A percentile compares a stretch with the other conserved stretches of the same genome.
These are phyloP conservation scores for Xylaria scruposa DNA, from an alignment of 495 filamentous ascomycete species.

Conservation along the genomic window DNA sequence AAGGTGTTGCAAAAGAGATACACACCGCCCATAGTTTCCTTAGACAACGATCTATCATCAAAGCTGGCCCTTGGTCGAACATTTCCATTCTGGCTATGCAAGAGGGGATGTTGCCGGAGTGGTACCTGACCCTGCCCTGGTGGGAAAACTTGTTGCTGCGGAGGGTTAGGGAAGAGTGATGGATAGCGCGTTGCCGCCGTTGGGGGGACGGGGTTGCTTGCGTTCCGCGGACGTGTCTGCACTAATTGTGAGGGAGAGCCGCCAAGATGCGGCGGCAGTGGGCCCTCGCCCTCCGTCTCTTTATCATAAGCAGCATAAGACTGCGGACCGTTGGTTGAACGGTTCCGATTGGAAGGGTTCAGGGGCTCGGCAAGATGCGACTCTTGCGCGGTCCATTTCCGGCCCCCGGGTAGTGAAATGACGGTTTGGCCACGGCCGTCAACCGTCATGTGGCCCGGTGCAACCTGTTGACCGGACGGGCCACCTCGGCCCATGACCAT, in stretches of 20 bases:
- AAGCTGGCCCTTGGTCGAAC: background rate
- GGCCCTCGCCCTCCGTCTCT: constrained; percentile 44
- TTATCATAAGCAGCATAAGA: constrained; percentile 51
- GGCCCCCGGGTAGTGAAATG: constrained; percentile 31
- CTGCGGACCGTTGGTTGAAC: constrained; percentile 44
- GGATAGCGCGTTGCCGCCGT: constrained; percentile 49
- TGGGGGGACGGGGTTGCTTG: constrained; percentile 43
- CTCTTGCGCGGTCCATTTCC: constrained; percentile 53
- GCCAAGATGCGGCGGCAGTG: constrained; percentile 13
- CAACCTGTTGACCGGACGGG: constrained; percentile 28
- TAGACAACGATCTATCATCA: constrained; percentile 24
- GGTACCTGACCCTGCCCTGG: constrained; percentile 27
- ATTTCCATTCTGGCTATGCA: constrained; percentile 26
- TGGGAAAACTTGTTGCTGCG: constrained; percentile 23
- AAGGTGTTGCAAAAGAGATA: background rate
- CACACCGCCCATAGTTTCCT: constrained; percentile 29
- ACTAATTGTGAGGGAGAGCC: constrained; percentile 12
- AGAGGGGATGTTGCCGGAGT: constrained; percentile 28
- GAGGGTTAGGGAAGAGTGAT: constrained; percentile 35
- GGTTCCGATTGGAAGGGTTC: constrained; percentile 45
- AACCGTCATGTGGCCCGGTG: constrained; percentile 28
- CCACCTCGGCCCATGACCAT: constrained; percentile 36
- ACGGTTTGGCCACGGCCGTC: constrained; percentile 31
- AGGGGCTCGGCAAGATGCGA: constrained; percentile 54
- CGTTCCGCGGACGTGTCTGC: constrained; percentile 33